phyloP scores from a whole-genome alignment of 441 rosid species.

The Biscutella auriculata region DNA sequence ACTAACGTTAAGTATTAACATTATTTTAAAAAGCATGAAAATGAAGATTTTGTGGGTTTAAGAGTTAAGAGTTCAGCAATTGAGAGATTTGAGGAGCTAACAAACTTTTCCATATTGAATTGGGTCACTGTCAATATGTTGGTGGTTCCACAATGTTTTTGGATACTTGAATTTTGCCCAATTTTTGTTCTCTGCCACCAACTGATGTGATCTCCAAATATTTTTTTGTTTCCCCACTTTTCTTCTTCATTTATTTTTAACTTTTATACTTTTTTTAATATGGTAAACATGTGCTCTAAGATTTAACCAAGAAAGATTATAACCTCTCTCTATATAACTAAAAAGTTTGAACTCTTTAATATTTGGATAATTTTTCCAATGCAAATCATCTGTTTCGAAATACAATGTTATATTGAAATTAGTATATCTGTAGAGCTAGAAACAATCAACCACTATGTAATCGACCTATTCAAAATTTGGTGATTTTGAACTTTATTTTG shows the following conservation, averaged over 20 bases:
- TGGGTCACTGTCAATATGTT: conserved; percentile 10
- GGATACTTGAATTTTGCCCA: conserved; percentile 76
- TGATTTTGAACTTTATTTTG: conserved; percentile 1
- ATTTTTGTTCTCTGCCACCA: conserved; percentile 30
- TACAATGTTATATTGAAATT: neutral
- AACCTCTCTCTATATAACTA: neutral
- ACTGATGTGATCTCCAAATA: conserved; percentile 23
- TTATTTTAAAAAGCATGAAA: neutral
- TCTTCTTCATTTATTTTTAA: neutral
- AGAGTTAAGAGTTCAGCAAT: neutral
- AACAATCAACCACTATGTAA: conserved; percentile 8
- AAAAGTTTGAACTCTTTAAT: neutral
- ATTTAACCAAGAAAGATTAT: neutral
- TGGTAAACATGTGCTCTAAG: neutral
- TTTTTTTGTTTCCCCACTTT: conserved; percentile 9
- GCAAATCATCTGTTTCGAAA: neutral
- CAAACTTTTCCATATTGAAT: conserved; percentile 12
- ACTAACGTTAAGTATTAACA: neutral
- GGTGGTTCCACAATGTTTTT: conserved; percentile 21
- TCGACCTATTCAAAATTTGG: neutral
- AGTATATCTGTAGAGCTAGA: neutral
- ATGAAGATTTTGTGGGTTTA: conserved; percentile 8
- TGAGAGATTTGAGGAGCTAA: conserved; percentile 12
- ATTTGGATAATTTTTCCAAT: neutral
- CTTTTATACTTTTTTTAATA: neutral